Evolutionary conservation across 805 yeast genomes (phyloP), one percentile per base, ranked within the genome.

Genomic region (Candida oleophila): DNA sequence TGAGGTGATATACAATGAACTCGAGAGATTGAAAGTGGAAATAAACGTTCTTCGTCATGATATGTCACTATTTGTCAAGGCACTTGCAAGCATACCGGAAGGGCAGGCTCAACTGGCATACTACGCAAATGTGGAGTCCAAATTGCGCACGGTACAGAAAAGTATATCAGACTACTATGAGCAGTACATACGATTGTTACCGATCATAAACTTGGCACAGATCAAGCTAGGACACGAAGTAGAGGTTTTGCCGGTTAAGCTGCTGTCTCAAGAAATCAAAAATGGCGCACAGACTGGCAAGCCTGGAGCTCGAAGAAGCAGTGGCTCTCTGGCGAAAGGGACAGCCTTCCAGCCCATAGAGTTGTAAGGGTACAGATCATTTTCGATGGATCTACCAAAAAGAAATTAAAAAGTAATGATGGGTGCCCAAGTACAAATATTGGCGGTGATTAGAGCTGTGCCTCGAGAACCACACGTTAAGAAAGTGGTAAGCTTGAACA

Each of bases 161-260:
- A 64, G 68, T 44, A 73, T 78, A 38, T 67, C 68, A 25, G 69
- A 66, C 3, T 78, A 77, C 48, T 68, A 74, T 49, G 61, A 54
- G 4, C 66, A 73, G 43, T 79, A 77, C 55, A 74, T 69, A 43
- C 62, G 72, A 46, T 59, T 79, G 15, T 59, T 77, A 2, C 83
- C 84, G 3, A 68, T 79, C 37, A 74, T 79, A 38, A 68, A 78
- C 50, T 67, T 76, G 49, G 68, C 82, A 1, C 81, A 78, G 55
- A 68, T 74, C 28, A 76, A 74, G 49, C 61, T 73, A 42, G 82
- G 82, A 0, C 69, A 75, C 47, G 78, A 73, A 37, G 81, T 75
- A 2, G 81, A 77, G 51, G 71, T 66, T 11, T 60, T 65, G n/a
- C 65, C 72, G n/a, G 61, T 56, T 45, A 40, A 22, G 14, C 21